These are phyloP conservation scores for Delphinella strobiligena DNA, from an alignment of 2,329 filamentous ascomycete species.

Conservation along the genomic window DNA sequence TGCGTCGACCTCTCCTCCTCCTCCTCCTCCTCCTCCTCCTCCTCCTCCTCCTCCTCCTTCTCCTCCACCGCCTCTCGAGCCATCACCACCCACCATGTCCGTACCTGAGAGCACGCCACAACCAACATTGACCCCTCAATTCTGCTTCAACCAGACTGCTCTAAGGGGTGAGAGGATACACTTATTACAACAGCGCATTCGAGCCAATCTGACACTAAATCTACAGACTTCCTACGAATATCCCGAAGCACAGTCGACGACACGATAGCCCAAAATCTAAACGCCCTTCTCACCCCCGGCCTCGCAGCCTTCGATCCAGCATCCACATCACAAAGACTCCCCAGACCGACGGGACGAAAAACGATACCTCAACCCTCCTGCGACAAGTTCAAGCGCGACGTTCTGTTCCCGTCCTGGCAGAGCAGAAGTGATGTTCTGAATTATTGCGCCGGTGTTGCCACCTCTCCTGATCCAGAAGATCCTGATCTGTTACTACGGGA, in stretches of 20 bases:
- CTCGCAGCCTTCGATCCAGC: conserved; percentile 62
- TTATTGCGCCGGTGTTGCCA: conserved; percentile 82
- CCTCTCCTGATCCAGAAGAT: conserved; percentile 75
- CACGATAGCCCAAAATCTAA: conserved; percentile 84
- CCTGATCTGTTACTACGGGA: conserved; percentile 61
- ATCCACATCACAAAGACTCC: conserved; percentile 55
- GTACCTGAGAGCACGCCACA: conserved; percentile 9
- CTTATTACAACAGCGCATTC: background rate
- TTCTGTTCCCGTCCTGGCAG: conserved; percentile 85
- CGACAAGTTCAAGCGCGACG: conserved; percentile 57
- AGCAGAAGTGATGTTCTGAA: conserved; percentile 68
- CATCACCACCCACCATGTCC: conserved; percentile 10
- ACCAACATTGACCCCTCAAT: conserved; percentile 33
- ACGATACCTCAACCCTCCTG: conserved; percentile 54
- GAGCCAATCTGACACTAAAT: background rate
- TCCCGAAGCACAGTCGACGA: conserved; percentile 83
- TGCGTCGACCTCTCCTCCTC: conserved; percentile 7
- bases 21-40: conserved; percentile 4
- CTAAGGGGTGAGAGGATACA: conserved; percentile 28
- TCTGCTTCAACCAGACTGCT: conserved; percentile 41
- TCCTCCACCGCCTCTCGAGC: background rate
- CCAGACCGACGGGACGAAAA: conserved; percentile 35
- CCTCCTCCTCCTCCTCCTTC: conserved; percentile 5
- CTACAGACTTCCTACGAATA: conserved; percentile 73
- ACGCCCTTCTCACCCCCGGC: conserved; percentile 71